These are phyloP conservation scores for Aspergillus haitiensis DNA, from an alignment of 495 filamentous ascomycete genomes.

Conservation along the genomic window DNA sequence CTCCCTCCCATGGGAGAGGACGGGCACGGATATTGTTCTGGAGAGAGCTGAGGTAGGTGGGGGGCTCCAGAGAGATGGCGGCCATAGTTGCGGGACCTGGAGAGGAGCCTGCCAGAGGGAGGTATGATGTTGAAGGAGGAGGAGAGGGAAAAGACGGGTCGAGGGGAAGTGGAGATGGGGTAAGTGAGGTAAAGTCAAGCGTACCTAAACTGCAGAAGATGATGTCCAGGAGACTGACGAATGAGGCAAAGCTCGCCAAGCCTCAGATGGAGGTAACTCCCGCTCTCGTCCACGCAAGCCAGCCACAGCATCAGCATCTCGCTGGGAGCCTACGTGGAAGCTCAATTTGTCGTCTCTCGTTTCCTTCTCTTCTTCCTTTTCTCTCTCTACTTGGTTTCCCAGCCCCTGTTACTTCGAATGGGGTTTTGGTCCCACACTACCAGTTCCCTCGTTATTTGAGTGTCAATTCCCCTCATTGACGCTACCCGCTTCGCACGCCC, in stretches of 20 bases:
- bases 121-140: constrained; percentile 4
- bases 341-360: constrained; percentile 4
- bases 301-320: constrained; percentile 9
- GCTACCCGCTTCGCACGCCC: neutral
- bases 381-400: neutral
- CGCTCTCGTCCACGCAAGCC: constrained; percentile 30
- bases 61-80: constrained; percentile 84
- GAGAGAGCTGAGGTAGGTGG: constrained; percentile 83
- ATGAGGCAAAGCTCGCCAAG: constrained; percentile 24
- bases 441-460: constrained; percentile 16
- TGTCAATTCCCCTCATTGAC: constrained; percentile 9
- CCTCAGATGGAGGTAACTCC: constrained; percentile 16
- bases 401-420: constrained; percentile 12
- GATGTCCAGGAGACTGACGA: constrained; percentile 17
- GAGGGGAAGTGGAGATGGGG: constrained; percentile 3
- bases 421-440: constrained; percentile 9
- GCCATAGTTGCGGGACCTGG: constrained; percentile 22
- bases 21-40: constrained; percentile 93
- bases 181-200: constrained; percentile 2
- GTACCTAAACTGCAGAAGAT: neutral
- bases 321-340: neutral
- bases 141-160: constrained; percentile 7
- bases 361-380: constrained; percentile 6
- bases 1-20: constrained; percentile 97
- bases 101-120: constrained; percentile 1